Percentiles rank a stretch among this genome's conserved stretches.
Conservation (phyloP, 2,329 filamentous ascomycete genomes). For the Paraphaeosphaeria sporulosa region DNA sequence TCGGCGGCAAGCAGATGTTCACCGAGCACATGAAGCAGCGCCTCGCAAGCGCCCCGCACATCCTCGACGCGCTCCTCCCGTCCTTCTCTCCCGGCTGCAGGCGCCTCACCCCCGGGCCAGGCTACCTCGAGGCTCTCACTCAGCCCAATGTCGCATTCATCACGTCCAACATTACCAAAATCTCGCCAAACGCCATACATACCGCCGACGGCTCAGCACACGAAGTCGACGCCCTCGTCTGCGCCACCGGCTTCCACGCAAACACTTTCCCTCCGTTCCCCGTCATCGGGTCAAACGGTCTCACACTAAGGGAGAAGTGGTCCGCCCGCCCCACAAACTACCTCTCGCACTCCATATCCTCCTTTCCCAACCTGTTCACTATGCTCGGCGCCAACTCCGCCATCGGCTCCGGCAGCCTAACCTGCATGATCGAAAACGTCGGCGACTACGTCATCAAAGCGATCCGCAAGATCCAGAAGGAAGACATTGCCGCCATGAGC, state of each 20-base stretch:
- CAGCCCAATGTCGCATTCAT: conserved; percentile 50
- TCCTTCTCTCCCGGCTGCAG: conserved; percentile 57
- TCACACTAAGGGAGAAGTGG: conserved; percentile 46
- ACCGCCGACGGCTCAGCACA: conserved; percentile 51
- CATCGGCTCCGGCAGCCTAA: conserved; percentile 50
- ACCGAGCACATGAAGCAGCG: conserved; percentile 52
- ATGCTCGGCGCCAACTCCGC: conserved; percentile 54
- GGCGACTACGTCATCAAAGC: conserved; percentile 51
- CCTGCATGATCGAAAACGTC: conserved; percentile 51
- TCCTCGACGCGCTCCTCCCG: conserved; percentile 52
- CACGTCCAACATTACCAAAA: conserved; percentile 45
- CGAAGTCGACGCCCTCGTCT: conserved; percentile 54
- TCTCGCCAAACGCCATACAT: conserved; percentile 48
- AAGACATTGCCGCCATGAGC: conserved; percentile 50
- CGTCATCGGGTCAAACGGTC: conserved; percentile 38
- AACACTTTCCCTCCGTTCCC: conserved; percentile 50
- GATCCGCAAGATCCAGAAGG: conserved; percentile 53
- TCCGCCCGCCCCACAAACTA: conserved; percentile 40
- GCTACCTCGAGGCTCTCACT: conserved; percentile 59
- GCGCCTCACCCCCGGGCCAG: conserved; percentile 59
- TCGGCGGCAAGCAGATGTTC: conserved; percentile 47
- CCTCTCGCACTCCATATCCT: conserved; percentile 37
- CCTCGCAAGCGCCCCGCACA: conserved; percentile 48
- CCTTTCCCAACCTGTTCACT: conserved; percentile 52
- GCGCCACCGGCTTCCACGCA: conserved; percentile 55